These are phyloP conservation scores for Pythium myriotylum DNA, from an alignment of 352 stramenopile genomes.

Conservation along the genomic window DNA sequence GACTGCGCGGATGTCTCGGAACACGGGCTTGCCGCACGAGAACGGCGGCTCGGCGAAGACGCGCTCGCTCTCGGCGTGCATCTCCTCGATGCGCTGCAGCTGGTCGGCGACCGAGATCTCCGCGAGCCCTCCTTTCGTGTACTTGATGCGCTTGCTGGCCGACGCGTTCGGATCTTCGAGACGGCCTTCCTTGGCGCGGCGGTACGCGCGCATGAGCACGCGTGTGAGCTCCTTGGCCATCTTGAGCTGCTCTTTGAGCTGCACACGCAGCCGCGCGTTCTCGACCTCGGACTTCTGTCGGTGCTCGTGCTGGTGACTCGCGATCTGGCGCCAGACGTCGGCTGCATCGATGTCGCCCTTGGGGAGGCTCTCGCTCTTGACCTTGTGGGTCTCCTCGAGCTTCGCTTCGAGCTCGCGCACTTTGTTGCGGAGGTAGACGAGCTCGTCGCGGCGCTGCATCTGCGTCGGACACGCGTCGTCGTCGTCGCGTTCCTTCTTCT, in stretches of 20 bases:
- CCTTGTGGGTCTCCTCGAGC: background rate
- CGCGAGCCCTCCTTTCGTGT: background rate
- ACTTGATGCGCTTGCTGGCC: constrained; percentile 16
- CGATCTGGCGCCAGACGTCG: constrained; percentile 25
- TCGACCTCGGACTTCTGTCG: constrained; percentile 16
- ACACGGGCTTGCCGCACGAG: constrained; percentile 4
- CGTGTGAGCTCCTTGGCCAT: constrained; percentile 25
- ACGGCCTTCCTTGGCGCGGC: background rate
- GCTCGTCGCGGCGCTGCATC: constrained; percentile 13
- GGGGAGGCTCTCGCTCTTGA: constrained; percentile 10
- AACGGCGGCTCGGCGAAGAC: constrained; percentile 6
- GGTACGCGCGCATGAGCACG: constrained; percentile 18
- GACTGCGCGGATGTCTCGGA: constrained; percentile 13
- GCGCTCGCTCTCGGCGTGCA: constrained; percentile 6
- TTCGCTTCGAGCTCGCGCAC: constrained; percentile 15
- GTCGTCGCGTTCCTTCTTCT: background rate
- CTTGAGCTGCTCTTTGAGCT: constrained; percentile 19
- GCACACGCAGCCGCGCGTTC: constrained; percentile 19
- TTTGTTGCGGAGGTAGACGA: constrained; percentile 15
- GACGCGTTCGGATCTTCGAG: background rate
- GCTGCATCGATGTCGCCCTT: background rate
- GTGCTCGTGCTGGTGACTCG: constrained; percentile 15
- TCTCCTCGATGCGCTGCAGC: constrained; percentile 9
- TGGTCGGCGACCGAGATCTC: constrained; percentile 5
- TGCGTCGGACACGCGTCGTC: background rate